A percentile compares a stretch with the other conserved stretches of the same genome.
phyloP scores from a whole-genome alignment of 2,329 filamentous ascomycete genomes.

The Talaromyces sp. region DNA sequence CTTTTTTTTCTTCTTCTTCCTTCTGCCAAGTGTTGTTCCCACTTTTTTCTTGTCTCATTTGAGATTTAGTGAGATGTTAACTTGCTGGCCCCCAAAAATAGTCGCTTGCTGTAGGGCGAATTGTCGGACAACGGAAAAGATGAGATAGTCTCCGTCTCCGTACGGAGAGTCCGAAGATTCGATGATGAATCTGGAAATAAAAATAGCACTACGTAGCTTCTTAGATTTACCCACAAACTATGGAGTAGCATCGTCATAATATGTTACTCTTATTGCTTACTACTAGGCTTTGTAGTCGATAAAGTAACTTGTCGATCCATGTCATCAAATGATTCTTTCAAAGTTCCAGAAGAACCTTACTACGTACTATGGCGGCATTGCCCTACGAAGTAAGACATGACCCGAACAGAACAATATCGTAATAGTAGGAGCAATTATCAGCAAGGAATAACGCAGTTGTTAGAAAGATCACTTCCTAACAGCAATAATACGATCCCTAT shows the following conservation, averaged over 20 bases:
- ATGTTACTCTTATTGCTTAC: not conserved
- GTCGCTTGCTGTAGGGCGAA: not conserved
- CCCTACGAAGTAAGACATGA: not conserved
- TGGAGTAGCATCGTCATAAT: no score
- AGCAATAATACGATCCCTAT: not conserved
- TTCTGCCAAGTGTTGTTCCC: no score
- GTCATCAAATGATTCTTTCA: not conserved
- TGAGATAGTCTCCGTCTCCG: not conserved
- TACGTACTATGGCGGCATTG: not conserved
- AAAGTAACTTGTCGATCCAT: not conserved
- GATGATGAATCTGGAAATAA: not conserved
- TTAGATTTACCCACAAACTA: not conserved
- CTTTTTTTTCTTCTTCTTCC: not conserved
- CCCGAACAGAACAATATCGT: not conserved
- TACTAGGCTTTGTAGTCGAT: not conserved
- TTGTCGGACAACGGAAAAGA: not conserved
- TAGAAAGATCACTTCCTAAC: not conserved
- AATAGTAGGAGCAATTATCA: no score
- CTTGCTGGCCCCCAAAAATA: not conserved
- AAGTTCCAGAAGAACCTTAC: not conserved
- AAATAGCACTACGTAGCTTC: no score
- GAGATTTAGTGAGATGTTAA: not conserved
- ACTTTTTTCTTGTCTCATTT: no score
- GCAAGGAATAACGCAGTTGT: no score
- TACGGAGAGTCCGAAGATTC: not conserved